Percentiles rank a stretch among this genome's conserved stretches.
These are phyloP conservation scores for Pseudogymnoascus sp. DNA, from an alignment of 2,329 filamentous ascomycete genomes.

Conservation along the genomic window DNA sequence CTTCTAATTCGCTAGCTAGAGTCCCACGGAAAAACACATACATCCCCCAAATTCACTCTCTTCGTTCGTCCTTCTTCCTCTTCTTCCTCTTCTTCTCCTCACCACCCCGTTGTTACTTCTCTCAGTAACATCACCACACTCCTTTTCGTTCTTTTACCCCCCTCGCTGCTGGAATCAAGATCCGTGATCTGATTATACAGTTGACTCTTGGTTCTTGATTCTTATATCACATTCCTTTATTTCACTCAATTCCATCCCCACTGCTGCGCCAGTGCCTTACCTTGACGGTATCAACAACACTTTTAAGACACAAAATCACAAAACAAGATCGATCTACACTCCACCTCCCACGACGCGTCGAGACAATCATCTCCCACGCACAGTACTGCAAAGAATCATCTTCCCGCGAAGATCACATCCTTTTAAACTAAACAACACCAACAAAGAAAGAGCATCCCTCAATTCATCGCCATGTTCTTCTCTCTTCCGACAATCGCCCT, in stretches of 20 bases:
- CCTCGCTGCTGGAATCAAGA: conserved; percentile 8
- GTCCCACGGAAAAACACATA: neutral
- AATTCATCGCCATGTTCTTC: conserved; percentile 20
- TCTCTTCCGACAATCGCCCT: conserved; percentile 22
- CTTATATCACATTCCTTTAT: neutral
- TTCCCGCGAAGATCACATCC: neutral
- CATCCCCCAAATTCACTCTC: neutral
- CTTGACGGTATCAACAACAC: conserved; percentile 1
- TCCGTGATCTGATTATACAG: conserved; percentile 11
- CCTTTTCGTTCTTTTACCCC: conserved; percentile 17
- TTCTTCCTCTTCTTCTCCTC: conserved; percentile 5
- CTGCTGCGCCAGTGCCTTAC: conserved; percentile 1
- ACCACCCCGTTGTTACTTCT: neutral
- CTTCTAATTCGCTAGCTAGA: neutral
- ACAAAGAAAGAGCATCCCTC: neutral
- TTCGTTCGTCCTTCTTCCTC: conserved; percentile 5
- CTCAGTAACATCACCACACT: conserved; percentile 9
- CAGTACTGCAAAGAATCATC: neutral
- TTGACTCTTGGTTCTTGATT: conserved; percentile 1
- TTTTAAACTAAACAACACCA: conserved; percentile 8
- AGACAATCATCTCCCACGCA: neutral
- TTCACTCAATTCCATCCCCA: neutral
- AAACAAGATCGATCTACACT: conserved; percentile 5
- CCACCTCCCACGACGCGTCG: neutral
- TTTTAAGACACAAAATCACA: conserved; percentile 2